Conservation (phyloP, 257 asterid species). For the Ehretia macrophylla region DNA sequence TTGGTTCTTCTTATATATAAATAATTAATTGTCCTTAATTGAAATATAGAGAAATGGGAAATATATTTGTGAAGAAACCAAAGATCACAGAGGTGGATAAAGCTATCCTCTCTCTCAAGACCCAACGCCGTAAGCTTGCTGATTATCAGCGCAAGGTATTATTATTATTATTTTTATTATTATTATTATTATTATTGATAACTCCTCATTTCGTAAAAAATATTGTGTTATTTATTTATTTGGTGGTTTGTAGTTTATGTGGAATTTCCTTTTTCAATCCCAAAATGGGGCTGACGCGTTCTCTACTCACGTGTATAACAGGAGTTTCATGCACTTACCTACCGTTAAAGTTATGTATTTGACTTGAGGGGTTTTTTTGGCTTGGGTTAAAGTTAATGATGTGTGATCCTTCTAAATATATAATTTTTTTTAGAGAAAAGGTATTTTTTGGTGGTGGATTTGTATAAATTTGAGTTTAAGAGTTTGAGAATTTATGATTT, state of each 20-base stretch:
- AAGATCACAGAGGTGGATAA: slow-evolving; percentile 89
- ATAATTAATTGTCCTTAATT: background rate
- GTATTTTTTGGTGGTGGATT: too few relatives aligned
- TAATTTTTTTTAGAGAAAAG: too few relatives aligned
- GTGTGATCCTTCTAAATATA: too few relatives aligned
- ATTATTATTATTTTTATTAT: background rate
- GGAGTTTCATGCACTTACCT: too few relatives aligned
- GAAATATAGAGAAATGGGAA: slow-evolving; percentile 50
- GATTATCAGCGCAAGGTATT: slow-evolving; percentile 91
- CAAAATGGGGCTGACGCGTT: too few relatives aligned
- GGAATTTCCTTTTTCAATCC: background rate
- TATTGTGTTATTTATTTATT: too few relatives aligned
- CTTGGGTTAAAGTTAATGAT: background rate
- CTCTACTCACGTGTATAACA: too few relatives aligned
- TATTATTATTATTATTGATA: too few relatives aligned
- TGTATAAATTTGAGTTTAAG: background rate
- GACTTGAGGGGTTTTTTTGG: background rate
- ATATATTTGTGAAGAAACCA: slow-evolving; percentile 83
- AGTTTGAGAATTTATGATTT: background rate
- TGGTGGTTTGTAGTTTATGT: background rate
- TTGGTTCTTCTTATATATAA: too few relatives aligned
- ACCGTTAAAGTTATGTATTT: too few relatives aligned
- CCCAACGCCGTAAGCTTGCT: slow-evolving; percentile 95
- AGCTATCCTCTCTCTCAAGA: slow-evolving; percentile 93
- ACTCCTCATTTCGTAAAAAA: background rate